Percentiles rank a stretch among this genome's conserved stretches.
phyloP scores from a whole-genome alignment of 257 asterid species.

The Hygrophila difformis region DNA sequence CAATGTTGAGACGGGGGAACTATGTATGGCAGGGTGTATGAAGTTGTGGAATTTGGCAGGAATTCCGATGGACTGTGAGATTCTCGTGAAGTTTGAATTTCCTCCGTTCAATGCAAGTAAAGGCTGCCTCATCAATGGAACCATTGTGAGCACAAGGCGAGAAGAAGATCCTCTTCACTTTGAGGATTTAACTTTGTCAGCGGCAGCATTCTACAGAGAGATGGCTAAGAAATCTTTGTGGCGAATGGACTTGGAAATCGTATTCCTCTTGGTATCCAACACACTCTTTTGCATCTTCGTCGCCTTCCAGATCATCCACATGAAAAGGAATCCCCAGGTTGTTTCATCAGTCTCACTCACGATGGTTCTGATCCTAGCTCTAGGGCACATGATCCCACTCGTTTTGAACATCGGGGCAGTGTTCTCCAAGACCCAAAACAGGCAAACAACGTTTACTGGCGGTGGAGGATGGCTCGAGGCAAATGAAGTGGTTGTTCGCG shows the following conservation, averaged over 20 bases:
- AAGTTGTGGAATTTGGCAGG: constrained; percentile 10
- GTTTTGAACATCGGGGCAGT: constrained; percentile 57
- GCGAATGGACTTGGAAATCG: constrained; percentile 73
- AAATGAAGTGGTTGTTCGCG: constrained; percentile 48
- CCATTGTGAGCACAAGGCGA: constrained; percentile 36
- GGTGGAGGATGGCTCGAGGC: constrained; percentile 47
- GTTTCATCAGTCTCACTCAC: constrained; percentile 35
- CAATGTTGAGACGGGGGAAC: constrained; percentile 34
- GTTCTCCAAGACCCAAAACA: constrained; percentile 16
- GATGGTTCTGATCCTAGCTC: constrained; percentile 45
- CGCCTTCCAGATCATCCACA: constrained; percentile 42
- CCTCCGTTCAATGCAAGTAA: constrained; percentile 19
- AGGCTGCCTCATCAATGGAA: constrained; percentile 26
- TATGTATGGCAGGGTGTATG: constrained; percentile 76
- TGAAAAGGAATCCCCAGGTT: constrained; percentile 35
- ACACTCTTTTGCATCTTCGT: constrained; percentile 42
- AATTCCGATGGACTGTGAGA: constrained; percentile 40
- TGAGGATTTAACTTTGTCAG: constrained; percentile 22
- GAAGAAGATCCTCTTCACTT: constrained; percentile 38
- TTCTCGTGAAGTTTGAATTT: constrained; percentile 31
- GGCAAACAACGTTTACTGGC: constrained; percentile 10
- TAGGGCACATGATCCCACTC: constrained; percentile 56
- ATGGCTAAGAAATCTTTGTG: constrained; percentile 30
- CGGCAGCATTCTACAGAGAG: constrained; percentile 14
- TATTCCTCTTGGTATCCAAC: constrained; percentile 46